Percentiles rank a stretch among this genome's conserved stretches.
phyloP scores from a whole-genome alignment of 1,139 yeast species.

The Pichia inconspicua region DNA sequence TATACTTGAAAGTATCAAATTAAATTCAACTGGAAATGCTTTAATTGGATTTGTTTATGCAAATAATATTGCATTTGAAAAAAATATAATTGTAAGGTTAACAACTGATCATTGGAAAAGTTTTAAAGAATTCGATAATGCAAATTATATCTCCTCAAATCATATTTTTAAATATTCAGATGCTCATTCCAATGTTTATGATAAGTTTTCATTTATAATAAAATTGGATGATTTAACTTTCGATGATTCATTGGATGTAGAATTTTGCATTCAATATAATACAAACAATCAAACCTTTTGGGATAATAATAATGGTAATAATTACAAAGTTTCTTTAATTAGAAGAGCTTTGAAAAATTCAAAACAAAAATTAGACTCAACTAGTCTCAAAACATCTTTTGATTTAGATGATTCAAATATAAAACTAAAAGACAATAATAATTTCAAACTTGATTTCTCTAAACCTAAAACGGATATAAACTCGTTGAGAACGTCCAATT shows the following conservation, averaged over 20 bases:
- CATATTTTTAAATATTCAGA: slow-evolving; percentile 27
- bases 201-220: slow-evolving; percentile 41
- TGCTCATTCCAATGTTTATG: slow-evolving; percentile 24
- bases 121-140: slow-evolving; percentile 33
- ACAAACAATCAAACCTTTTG: slow-evolving; percentile 48
- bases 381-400: neutral
- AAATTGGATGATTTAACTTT: slow-evolving; percentile 28
- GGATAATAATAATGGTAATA: slow-evolving; percentile 63
- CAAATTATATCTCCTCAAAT: slow-evolving; percentile 29
- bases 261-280: slow-evolving; percentile 55
- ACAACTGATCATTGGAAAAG: slow-evolving; percentile 64
- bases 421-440: slow-evolving; percentile 22
- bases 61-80: slow-evolving; percentile 57
- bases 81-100: slow-evolving; percentile 54
- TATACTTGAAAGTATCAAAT: slow-evolving; percentile 56
- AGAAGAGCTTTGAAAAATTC: slow-evolving; percentile 6
- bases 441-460: slow-evolving; percentile 14
- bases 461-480: slow-evolving; percentile 10
- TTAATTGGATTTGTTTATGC: slow-evolving; percentile 73
- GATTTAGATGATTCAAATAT: slow-evolving; percentile 24
- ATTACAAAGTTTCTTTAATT: slow-evolving; percentile 41
- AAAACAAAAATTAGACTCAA: slow-evolving; percentile 1
- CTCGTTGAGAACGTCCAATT: slow-evolving; percentile 20
- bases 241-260: slow-evolving; percentile 24
- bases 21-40: slow-evolving; percentile 48